Base-by-base conservation (phyloP, 495 filamentous ascomycete genomes). In the Aspergillus carlsbadensis region DNA sequence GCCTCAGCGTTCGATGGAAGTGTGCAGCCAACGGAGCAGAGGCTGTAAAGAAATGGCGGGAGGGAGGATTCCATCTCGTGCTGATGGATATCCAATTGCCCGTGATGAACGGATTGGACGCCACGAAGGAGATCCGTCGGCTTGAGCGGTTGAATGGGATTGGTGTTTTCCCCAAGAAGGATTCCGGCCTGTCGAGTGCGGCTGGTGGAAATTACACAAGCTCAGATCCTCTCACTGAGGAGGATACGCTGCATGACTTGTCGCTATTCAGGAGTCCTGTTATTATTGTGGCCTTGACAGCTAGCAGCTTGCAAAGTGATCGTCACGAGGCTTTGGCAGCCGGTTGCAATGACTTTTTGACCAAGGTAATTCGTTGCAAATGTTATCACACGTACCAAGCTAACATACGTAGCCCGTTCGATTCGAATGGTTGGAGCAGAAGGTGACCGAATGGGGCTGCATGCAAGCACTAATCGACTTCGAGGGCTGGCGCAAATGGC, bases 381-480 rank as follows among this genome's bases (percentile, higher is more conserved):
- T 44, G 21, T 18, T 45, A 33, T 33, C 26, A 40, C 45, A 41
- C 44, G n/a, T 43, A 15, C 46, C 54, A 65, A 45, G 52, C 51
- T 60, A 37, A 31, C 39, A 61, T 47, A 14, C 7, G 0, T 56
- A 96, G 91, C 94, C 94, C 20, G 92, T 98, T 49, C 95, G 93
- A 61, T 98, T 97, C 65, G 92, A 95, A 55, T 98, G 94, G 94
- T 81, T 98, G 13, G 89, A 96, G 65, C 85, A 93, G 37, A 98
- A 98, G 68, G 91, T 98, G 37, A 96, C 93, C 68, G 94, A 98
- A 82, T 98, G 94, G 94, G 94, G 94, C 59, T 98, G 94, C 75
- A 97, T 98, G 80, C 94, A 98, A 78, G 95, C 95, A 17, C 77
- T 98, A 50, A 98, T 98, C 70, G 94, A 98, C 77, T 98, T 92